Base-by-base conservation (phyloP, 345 rosid species). In the Cardamine chenopodiifolia region DNA sequence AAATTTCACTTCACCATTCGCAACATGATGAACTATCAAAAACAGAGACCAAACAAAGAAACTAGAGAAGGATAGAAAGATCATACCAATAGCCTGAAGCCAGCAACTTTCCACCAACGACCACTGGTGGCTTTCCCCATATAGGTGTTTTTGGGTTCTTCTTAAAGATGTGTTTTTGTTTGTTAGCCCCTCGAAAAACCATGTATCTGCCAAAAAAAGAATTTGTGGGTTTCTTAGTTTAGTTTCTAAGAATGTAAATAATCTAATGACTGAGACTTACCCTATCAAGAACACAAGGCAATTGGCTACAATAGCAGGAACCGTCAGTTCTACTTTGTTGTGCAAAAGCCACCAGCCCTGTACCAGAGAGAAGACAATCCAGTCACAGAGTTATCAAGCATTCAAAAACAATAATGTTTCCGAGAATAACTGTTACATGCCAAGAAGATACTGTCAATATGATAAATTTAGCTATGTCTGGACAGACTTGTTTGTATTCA, bases 271-370 rank as follows among this genome's bases (percentile, higher is more conserved):
- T 17, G 55, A 62, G 73, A 75, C 56, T 88, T 86, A 92, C 97
- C 96, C 99, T 7, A 86, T 80, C 71, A 89, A 70, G 79, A 92
- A 92, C 45, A 86, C 80, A 8, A 87, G 58, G 82, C 88, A 86
- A 80, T 87, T 83, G 74, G 85, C 86, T 26, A 90, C 49, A 6
- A 79, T 80, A 37, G 86, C 87, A 65, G 80, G 83, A 67, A 75
- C 81, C 48, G 89, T 85, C 66, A 86, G 79, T 76, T 92, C 88
- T 78, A 86, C 93, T 50, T 83, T 83, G 82, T 95, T 91, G 72
- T 74, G 77, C 86, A 90, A 73, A 77, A 95, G 92, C 99, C 99
- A 90, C 97, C 99, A 95, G 32, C 92, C 96, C 97, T 89, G 68
- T 29, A 81, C 57, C 73, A 80, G 11, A 52, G 37, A 72, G 60